A percentile compares a stretch with the other conserved stretches of the same genome.
phyloP scores from a whole-genome alignment of 148 eudicot species.

The Amaranthus palmeri region DNA sequence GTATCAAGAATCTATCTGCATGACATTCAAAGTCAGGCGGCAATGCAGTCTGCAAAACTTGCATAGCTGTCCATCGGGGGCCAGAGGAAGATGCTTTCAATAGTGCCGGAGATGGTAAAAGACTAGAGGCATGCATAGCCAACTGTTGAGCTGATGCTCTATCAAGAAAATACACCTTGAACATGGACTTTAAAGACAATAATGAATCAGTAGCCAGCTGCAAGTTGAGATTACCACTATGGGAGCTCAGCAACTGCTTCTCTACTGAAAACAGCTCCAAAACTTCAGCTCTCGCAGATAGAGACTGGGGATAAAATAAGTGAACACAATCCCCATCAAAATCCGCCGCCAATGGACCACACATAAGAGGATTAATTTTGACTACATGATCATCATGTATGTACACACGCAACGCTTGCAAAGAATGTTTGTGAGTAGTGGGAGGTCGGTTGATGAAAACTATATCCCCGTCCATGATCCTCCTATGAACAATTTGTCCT shows the following conservation, averaged over 20 bases:
- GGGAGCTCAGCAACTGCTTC: constrained; percentile 87
- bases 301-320: constrained; percentile 91
- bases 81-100: constrained; percentile 39
- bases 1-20: constrained; percentile 50
- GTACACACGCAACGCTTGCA: constrained; percentile 75
- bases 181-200: constrained; percentile 61
- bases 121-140: constrained; percentile 53
- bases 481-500: constrained; percentile 81
- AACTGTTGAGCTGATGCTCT: constrained; percentile 69
- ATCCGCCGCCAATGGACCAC: constrained; percentile 94
- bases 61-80: constrained; percentile 67
- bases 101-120: constrained; percentile 52
- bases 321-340: constrained; percentile 97
- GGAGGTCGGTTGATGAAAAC: constrained; percentile 95
- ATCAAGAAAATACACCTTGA: constrained; percentile 42
- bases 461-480: constrained; percentile 84
- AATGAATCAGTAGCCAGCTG: constrained; percentile 77
- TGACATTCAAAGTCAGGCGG: constrained; percentile 56
- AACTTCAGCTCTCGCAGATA: constrained; percentile 86
- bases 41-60: constrained; percentile 62
- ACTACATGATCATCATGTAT: constrained; percentile 83
- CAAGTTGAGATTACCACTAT: constrained; percentile 81
- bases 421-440: constrained; percentile 90
- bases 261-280: constrained; percentile 92
- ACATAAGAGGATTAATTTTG: constrained; percentile 87